Evolutionary conservation across 2,329 filamentous ascomycete species (phyloP).

Genomic region (Tolypocladium tundrense): DNA sequence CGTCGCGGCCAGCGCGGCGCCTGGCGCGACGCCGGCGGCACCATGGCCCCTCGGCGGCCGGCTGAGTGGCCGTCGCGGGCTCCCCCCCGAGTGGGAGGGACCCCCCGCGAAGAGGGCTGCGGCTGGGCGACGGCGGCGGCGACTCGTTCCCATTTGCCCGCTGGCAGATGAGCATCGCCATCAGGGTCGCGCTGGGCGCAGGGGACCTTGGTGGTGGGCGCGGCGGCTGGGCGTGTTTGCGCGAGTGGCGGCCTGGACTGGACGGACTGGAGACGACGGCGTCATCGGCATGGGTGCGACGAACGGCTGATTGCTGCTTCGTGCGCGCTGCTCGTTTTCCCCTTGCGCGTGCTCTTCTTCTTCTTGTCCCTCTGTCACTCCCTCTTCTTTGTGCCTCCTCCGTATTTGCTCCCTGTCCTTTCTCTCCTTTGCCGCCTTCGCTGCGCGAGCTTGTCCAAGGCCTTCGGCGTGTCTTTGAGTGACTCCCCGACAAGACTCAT

Average conservation of each 20-base stretch:
- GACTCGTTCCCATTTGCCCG: background rate
- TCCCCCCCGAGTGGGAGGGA: too few relatives aligned
- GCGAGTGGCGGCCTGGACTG: background rate
- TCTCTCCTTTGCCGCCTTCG: background rate
- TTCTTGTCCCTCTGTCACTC: background rate
- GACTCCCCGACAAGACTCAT: background rate
- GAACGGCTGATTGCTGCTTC: background rate
- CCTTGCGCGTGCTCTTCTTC: background rate
- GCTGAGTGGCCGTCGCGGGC: conserved; percentile 5
- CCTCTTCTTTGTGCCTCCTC: background rate
- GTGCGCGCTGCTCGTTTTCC: background rate
- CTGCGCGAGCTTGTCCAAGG: background rate
- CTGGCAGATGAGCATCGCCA: background rate
- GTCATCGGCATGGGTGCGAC: background rate
- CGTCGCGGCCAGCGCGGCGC: background rate
- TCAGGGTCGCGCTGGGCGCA: background rate
- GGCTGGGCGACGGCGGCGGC: background rate
- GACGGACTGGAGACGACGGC: background rate
- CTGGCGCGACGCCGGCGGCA: conserved; percentile 7
- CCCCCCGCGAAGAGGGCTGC: background rate
- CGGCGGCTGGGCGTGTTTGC: background rate
- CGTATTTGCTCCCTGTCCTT: background rate
- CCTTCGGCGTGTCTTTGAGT: background rate
- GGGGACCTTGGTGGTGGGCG: background rate
- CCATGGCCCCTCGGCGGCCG: conserved; percentile 2